phyloP scores from a whole-genome alignment of 2,329 filamentous ascomycete genomes.

The Pseudocercospora ulei region DNA sequence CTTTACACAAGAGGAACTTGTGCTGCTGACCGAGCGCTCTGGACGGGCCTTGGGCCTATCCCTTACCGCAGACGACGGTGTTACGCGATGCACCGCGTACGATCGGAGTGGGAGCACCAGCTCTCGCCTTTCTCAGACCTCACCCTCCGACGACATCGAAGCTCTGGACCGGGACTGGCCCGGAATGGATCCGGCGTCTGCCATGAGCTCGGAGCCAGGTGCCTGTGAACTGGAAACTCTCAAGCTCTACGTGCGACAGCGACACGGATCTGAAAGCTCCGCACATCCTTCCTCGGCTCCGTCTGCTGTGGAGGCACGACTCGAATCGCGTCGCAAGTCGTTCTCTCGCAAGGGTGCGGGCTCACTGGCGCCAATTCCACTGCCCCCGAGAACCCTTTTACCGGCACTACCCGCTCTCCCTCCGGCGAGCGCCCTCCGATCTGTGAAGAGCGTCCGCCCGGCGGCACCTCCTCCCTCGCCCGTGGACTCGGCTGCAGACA shows the following conservation, averaged over 20 bases:
- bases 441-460: slow-evolving; percentile 7
- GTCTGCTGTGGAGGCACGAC: slow-evolving; percentile 1
- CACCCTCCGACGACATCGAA: slow-evolving; percentile 12
- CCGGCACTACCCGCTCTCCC: slow-evolving; percentile 24
- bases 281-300: slow-evolving; percentile 13
- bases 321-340: slow-evolving; percentile 12
- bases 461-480: slow-evolving; percentile 7
- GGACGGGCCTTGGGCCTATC: slow-evolving; percentile 34
- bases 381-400: slow-evolving; percentile 28
- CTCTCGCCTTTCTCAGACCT: slow-evolving; percentile 14
- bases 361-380: slow-evolving; percentile 25
- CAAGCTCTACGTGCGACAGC: slow-evolving; percentile 10
- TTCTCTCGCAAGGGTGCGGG: slow-evolving; percentile 23
- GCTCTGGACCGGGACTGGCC: slow-evolving; percentile 20
- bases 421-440: slow-evolving; percentile 11
- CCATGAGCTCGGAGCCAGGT: slow-evolving; percentile 15
- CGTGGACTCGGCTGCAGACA: slow-evolving; percentile 6
- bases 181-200: slow-evolving; percentile 15
- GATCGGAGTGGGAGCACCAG: slow-evolving; percentile 15
- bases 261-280: slow-evolving; percentile 17
- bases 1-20: slow-evolving; percentile 62
- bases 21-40: slow-evolving; percentile 48
- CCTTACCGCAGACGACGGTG: slow-evolving; percentile 6
- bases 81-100: slow-evolving; percentile 5
- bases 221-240: slow-evolving; percentile 11